Evolutionary conservation across 2,329 filamentous ascomycete species (phyloP), one percentile per base, ranked within the genome.

Genomic region (Phaeoacremonium minimum): DNA sequence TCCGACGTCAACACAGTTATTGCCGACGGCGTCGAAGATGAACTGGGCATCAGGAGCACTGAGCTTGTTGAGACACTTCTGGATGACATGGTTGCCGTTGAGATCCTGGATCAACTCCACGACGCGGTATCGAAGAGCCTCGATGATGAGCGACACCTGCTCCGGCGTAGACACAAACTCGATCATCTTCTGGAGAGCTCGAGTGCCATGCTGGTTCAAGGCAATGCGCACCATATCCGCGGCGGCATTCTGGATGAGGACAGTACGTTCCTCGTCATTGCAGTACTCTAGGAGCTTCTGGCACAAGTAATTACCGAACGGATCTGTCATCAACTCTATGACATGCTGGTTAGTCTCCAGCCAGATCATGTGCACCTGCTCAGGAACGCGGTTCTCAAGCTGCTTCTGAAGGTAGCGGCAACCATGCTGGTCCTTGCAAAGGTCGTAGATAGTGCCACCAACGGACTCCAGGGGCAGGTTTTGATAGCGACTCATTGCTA

Each of bases 241-340:
- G 14, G 88, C 80, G 28, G 93, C 89, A 51, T 95, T 95, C 61
- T 90, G 82, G 51, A 98, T 94, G 44, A 98, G 77, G 30, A 83
- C 80, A 36, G 91, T 97, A 47, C 93, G 88, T 69, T 98, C 91
- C 35, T 95, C 87, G 55, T 97, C 87, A 57, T 87, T 94, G 66
- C 88, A 91, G 61, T 84, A 95, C 66, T 98, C 93, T 19, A 98
- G 77, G 44, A 98, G 73, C 75, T 97, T 98, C 72, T 98, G 93
- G 72, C 91, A 97, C 48, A 98, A 81, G 64, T 98, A 98, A 71
- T 98, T 98, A 60, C 93, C 93, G 61, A 98, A 98, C 8, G 93
- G 91, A 64, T 98, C 91, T 42, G 89, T 96, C 93, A 98, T 98
- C 47, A 98, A 74, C 69, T 98, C 93, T 45, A 95, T 83, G 50